These are phyloP conservation scores for Cordyceps militaris DNA, from an alignment of 2,329 filamentous ascomycete genomes.

Conservation along the genomic window DNA sequence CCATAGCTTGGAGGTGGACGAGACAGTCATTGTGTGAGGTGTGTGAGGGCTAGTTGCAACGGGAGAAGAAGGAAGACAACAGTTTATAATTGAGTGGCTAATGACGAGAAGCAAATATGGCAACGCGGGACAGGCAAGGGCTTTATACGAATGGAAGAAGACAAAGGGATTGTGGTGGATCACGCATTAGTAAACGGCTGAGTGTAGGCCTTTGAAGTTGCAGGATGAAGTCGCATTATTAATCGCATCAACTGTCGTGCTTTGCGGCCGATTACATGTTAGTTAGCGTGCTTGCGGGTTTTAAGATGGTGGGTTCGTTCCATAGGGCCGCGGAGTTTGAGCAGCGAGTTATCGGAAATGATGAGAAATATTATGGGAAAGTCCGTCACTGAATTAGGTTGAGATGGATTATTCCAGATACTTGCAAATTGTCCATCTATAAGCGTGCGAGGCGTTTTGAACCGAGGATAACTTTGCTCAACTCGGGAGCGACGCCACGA, in stretches of 20 bases:
- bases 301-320: neutral
- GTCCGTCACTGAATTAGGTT: neutral
- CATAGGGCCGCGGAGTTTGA: neutral
- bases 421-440: neutral
- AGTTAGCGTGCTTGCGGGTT: neutral
- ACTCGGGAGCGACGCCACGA: too few relatives aligned
- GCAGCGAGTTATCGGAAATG: neutral
- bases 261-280: too few relatives aligned
- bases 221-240: neutral
- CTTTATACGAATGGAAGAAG: neutral
- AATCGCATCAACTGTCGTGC: neutral
- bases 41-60: neutral
- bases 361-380: neutral
- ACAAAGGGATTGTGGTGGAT: neutral
- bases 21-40: conserved; percentile 15
- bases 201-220: neutral
- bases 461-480: neutral
- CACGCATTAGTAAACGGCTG: neutral
- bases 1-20: conserved; percentile 2
- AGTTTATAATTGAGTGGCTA: neutral
- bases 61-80: neutral
- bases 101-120: neutral
- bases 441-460: neutral
- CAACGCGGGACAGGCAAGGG: neutral
- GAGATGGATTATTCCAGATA: neutral